phyloP scores from a whole-genome alignment of 177 flowering plant species.

The Vitis hybrid region DNA sequence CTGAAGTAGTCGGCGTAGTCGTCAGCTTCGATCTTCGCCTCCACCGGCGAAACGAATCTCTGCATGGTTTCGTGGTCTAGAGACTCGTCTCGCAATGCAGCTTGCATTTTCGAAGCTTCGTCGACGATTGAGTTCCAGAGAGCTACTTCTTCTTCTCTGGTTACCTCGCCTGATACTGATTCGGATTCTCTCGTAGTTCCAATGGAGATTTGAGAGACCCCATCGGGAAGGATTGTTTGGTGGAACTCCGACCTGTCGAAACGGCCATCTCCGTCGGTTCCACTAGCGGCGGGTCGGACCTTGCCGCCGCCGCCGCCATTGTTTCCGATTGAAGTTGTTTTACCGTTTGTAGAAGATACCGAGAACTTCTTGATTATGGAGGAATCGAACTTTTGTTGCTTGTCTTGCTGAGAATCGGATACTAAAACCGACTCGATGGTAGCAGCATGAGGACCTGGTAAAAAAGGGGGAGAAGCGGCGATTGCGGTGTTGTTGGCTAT shows the following conservation, averaged over 20 bases:
- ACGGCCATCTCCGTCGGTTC: slow-evolving; percentile 72
- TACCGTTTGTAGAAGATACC: slow-evolving; percentile 42
- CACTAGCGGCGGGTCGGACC: slow-evolving; percentile 42
- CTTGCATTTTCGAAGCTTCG: slow-evolving; percentile 57
- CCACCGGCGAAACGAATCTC: slow-evolving; percentile 64
- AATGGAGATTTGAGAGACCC: slow-evolving; percentile 31
- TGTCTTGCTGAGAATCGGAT: slow-evolving; percentile 20
- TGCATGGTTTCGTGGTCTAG: slow-evolving; percentile 57
- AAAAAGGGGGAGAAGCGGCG: slow-evolving; percentile 46
- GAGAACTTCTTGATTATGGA: slow-evolving; percentile 37
- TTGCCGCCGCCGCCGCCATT: slow-evolving; percentile 77
- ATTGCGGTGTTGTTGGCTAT: slow-evolving; percentile 52
- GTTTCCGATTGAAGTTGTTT: slow-evolving; percentile 54
- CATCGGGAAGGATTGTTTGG: slow-evolving; percentile 42
- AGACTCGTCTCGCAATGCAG: slow-evolving; percentile 31
- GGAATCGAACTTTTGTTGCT: slow-evolving; percentile 39
- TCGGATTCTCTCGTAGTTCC: slow-evolving; percentile 35
- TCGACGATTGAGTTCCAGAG: slow-evolving; percentile 68
- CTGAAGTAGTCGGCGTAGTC: slow-evolving; percentile 43
- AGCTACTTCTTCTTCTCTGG: slow-evolving; percentile 41
- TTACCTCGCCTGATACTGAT: slow-evolving; percentile 25
- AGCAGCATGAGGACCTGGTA: neutral
- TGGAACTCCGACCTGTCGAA: slow-evolving; percentile 28
- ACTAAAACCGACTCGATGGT: slow-evolving; percentile 21
- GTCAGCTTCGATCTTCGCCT: slow-evolving; percentile 56